Evolutionary conservation across 768 basidiomycete species (phyloP).

Genomic region (Tricholoma bakamatsutake): DNA sequence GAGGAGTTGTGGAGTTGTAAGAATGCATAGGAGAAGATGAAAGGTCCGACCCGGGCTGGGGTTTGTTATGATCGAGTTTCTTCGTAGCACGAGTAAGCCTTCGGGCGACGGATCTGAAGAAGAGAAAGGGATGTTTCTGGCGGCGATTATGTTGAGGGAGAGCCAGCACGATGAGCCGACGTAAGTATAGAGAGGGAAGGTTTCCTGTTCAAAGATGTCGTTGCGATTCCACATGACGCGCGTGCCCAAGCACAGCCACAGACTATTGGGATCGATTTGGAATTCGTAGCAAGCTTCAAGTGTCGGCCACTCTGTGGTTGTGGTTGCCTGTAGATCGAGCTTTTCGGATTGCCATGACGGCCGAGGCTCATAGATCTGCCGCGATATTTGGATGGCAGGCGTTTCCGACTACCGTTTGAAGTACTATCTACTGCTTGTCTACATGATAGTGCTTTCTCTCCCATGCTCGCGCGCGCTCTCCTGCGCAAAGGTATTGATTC

Average conservation of each 20-base stretch:
- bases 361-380: too few relatives aligned
- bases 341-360: too few relatives aligned
- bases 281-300: background rate
- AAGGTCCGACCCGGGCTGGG: slow-evolving; percentile 2
- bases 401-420: too few relatives aligned
- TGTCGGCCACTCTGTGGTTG: background rate
- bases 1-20: slow-evolving; percentile 19
- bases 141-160: slow-evolving; percentile 5
- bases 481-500: background rate
- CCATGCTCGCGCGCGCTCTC: too few relatives aligned
- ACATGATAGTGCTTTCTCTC: too few relatives aligned
- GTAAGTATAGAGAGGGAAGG: background rate
- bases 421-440: too few relatives aligned
- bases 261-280: background rate
- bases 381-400: too few relatives aligned
- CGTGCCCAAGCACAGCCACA: slow-evolving; percentile 1
- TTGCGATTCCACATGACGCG: slow-evolving; percentile 1
- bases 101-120: slow-evolving; percentile 9
- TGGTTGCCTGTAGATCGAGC: background rate
- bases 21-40: slow-evolving; percentile 1
- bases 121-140: slow-evolving; percentile 9
- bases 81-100: background rate
- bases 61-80: slow-evolving; percentile 10
- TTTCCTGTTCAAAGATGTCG: slow-evolving; percentile 5
- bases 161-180: slow-evolving; percentile 13